Conservation (phyloP, 352 stramenopile genomes). For the Blastocystis sp. region DNA sequence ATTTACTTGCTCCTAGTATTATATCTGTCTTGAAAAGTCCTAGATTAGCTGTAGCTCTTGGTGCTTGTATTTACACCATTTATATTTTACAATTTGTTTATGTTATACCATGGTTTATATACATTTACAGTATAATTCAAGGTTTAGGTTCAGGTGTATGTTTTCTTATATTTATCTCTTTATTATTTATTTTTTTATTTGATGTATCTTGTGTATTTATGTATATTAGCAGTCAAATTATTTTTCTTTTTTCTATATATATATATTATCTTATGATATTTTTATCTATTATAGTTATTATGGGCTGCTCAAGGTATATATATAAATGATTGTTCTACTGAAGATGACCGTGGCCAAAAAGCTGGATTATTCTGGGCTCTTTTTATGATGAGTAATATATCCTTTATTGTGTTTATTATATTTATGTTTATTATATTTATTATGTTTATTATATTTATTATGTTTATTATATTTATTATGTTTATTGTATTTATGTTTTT, state of each 20-base stretch:
- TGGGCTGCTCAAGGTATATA: slow-evolving; percentile 34
- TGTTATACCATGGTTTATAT: slow-evolving; percentile 11
- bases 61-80: slow-evolving; percentile 14
- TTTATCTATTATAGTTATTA: too few species aligned
- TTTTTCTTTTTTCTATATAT: too few species aligned
- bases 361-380: slow-evolving; percentile 35
- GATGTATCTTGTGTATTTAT: too few species aligned
- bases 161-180: too few species aligned
- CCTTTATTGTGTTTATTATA: too few species aligned
- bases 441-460: too few species aligned
- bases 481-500: too few species aligned
- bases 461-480: too few species aligned
- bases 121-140: slow-evolving; percentile 35
- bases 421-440: too few species aligned
- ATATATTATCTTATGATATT: too few species aligned
- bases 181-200: too few species aligned
- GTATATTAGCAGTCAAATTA: too few species aligned
- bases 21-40: slow-evolving; percentile 27
- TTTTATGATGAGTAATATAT: slow-evolving; percentile 37
- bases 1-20: slow-evolving; percentile 32
- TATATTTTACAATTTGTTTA: slow-evolving; percentile 37
- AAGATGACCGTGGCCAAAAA: slow-evolving; percentile 26
- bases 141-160: slow-evolving; percentile 26
- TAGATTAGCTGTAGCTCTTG: slow-evolving; percentile 18
- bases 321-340: slow-evolving; percentile 19